Percentiles rank a stretch among this genome's conserved stretches.
Evolutionary conservation across 129 eudicot genomes (phyloP).

Genomic region (Silybum marianum): DNA sequence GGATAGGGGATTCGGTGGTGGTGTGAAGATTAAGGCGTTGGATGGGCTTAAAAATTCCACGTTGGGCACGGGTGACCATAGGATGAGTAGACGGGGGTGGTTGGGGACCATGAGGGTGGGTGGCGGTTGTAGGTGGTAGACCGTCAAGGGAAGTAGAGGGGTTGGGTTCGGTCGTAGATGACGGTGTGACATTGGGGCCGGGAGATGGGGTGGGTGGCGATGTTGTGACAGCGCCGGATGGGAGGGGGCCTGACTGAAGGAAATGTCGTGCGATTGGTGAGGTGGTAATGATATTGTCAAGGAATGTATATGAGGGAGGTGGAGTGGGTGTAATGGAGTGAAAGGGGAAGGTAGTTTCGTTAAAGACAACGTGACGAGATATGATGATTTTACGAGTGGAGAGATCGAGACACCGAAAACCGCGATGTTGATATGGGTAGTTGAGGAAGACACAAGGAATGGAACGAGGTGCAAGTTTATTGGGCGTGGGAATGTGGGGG

Average conservation of each 20-base stretch:
- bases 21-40: no score
- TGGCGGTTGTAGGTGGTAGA: not conserved
- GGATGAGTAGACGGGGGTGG: not conserved
- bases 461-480: not conserved
- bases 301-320: not conserved
- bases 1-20: no score
- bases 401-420: not conserved
- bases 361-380: not conserved
- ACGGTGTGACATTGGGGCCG: no score
- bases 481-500: not conserved
- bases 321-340: not conserved
- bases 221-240: no score
- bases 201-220: no score
- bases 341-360: not conserved
- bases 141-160: not conserved
- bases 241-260: no score
- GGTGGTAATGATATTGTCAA: not conserved
- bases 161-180: not conserved
- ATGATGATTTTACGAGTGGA: not conserved
- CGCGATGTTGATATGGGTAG: not conserved
- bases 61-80: no score
- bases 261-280: not conserved
- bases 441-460: not conserved
- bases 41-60: no score
- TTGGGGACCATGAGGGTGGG: not conserved